Evolutionary conservation across 176 grass and related monocot genomes (phyloP).

Genomic region (Bolboschoenus planiculmis): DNA sequence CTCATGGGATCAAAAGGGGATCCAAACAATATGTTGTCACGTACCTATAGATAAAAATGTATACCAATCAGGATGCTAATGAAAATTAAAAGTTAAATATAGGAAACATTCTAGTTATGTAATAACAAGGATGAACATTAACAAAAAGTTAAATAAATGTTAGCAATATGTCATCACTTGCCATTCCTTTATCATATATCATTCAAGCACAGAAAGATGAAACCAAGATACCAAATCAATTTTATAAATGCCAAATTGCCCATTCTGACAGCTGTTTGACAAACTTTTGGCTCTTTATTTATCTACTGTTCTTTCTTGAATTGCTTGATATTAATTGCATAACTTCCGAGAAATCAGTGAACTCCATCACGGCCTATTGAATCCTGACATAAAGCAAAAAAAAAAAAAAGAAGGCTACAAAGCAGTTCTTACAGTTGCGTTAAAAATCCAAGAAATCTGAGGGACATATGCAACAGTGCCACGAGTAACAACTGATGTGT

Average conservation of each 20-base stretch:
- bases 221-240: not conserved
- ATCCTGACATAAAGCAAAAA: not conserved
- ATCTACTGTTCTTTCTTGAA: not conserved
- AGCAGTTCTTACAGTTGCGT: slow-evolving; percentile 71
- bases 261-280: not conserved
- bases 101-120: not conserved
- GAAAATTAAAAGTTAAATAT: no score
- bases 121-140: not conserved
- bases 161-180: not conserved
- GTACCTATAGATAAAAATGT: slow-evolving; percentile 49
- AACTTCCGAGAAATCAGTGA: not conserved
- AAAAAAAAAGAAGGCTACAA: slow-evolving; percentile 14
- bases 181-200: not conserved
- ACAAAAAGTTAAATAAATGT: not conserved
- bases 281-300: not conserved
- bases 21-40: slow-evolving; percentile 97
- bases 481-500: slow-evolving; percentile 56
- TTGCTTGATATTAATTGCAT: not conserved
- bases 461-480: slow-evolving; percentile 95
- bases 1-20: slow-evolving; percentile 65
- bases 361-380: not conserved
- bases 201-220: not conserved
- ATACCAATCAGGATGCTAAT: not conserved
- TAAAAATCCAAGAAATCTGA: slow-evolving; percentile 99
- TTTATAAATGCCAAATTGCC: not conserved